Conservation (phyloP, 768 basidiomycete genomes). For the Aureoboletus auriporus region DNA sequence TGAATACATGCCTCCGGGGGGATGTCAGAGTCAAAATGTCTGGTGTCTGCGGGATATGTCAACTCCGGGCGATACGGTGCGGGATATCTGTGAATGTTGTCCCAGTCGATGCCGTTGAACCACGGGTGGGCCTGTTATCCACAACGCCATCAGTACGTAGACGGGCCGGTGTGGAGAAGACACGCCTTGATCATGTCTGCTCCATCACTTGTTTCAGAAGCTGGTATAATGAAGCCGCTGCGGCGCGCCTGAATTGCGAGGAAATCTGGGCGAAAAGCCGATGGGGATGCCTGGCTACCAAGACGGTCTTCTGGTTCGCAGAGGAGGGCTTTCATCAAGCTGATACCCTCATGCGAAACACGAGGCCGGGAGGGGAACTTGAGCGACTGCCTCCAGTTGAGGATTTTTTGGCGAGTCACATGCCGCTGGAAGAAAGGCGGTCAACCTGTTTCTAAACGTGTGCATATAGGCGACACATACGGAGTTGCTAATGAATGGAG, state of each 20-base stretch:
- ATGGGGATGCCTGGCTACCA: constrained; percentile 67
- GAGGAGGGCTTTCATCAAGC: constrained; percentile 83
- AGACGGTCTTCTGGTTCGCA: constrained; percentile 96
- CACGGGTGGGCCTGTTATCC: constrained; percentile 70
- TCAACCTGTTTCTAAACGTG: constrained; percentile 17
- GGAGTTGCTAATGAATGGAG: constrained; percentile 93
- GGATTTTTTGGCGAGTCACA: constrained; percentile 93
- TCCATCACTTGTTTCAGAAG: constrained; percentile 66
- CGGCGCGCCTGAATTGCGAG: constrained; percentile 70
- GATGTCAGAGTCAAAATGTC: constrained; percentile 94
- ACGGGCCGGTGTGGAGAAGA: constrained; percentile 15
- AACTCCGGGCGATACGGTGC: constrained; percentile 92
- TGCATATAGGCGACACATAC: constrained; percentile 38
- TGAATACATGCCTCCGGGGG: constrained; percentile 69
- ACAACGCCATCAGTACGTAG: constrained; percentile 14
- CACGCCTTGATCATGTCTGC: constrained; percentile 83
- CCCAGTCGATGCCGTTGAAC: constrained; percentile 91
- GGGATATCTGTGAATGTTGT: constrained; percentile 73
- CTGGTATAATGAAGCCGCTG: constrained; percentile 62
- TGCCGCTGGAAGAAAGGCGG: constrained; percentile 56
- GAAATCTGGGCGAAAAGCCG: constrained; percentile 72
- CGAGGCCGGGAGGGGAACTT: constrained; percentile 82
- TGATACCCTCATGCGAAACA: constrained; percentile 83
- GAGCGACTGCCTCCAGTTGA: constrained; percentile 89
- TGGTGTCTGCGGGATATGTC: constrained; percentile 77